Evolutionary conservation across 768 basidiomycete genomes (phyloP), one percentile per base, ranked within the genome.

Genomic region (Phallus indusiatus): DNA sequence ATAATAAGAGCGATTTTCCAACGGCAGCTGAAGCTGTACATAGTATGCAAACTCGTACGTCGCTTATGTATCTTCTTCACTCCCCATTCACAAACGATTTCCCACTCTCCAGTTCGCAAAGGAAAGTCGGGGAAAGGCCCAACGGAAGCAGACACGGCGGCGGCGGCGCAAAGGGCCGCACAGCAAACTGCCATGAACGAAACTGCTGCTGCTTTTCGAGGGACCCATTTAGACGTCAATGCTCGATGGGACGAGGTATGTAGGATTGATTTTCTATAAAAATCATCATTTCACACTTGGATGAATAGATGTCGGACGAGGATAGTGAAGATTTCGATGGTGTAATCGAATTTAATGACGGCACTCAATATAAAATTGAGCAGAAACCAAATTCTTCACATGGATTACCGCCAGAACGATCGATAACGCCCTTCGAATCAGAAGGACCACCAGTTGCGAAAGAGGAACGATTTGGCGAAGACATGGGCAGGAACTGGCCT

Each of bases 231-330:
- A 51, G 86, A 96, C 72, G 90, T 94, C 53, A 94, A 94, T 65
- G 84, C 89, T 68, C 94, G 97, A 68, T 99, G 96, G 96, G 96
- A 97, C 65, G 94, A 96, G 80, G 94, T 97, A 63, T 62, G 88
- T 64, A 61, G 5, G 35, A 49, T 16, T 60, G 36, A 11, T 8
- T 60, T 49, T 50, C 37, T 8, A 14, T 36, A 57, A 42, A 5
- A 21, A 54, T 6, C 56, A 12, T 47, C 17, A 28, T 17, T 12
- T 60, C n/a, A 42, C 42, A 2, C 52, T 65, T 56, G 34, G 7
- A 56, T 51, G 60, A 58, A 24, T 66, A 91, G 88, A 88, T 91
- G 81, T 87, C 88, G 71, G 91, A 93, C 71, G 94, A 95, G 62
- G 90, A 94, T 60, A 88, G 92, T 67, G 88, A 93, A 66, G 94